Percentiles rank a stretch among this genome's conserved stretches.
These are phyloP conservation scores for Sarocladium kiliense DNA, from an alignment of 2,329 filamentous ascomycete species.

Conservation along the genomic window DNA sequence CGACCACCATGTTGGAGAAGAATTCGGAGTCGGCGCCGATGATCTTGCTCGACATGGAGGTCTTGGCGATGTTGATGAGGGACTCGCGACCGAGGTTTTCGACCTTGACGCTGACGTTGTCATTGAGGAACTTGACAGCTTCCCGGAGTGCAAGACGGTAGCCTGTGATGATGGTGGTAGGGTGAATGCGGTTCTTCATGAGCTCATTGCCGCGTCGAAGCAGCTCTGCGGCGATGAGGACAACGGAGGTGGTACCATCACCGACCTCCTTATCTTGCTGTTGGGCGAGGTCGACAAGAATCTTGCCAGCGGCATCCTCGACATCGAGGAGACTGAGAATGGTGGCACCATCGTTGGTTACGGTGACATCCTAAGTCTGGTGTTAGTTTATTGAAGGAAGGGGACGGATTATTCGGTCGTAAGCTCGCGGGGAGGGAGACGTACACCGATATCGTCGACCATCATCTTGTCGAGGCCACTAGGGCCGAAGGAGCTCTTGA, in stretches of 20 bases:
- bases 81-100: slow-evolving; percentile 87
- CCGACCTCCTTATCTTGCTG: slow-evolving; percentile 99
- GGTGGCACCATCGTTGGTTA: slow-evolving; percentile 97
- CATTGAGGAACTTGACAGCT: slow-evolving; percentile 97
- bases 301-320: slow-evolving; percentile 97
- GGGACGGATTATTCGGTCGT: not conserved
- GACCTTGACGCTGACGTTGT: slow-evolving; percentile 95
- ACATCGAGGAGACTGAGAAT: slow-evolving; percentile 94
- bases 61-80: slow-evolving; percentile 92
- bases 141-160: slow-evolving; percentile 93
- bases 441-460: slow-evolving; percentile 97
- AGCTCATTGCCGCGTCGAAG: slow-evolving; percentile 92
- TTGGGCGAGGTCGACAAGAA: slow-evolving; percentile 92
- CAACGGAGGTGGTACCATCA: slow-evolving; percentile 96
- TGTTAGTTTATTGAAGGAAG: not conserved
- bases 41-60: slow-evolving; percentile 99
- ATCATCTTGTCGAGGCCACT: slow-evolving; percentile 99
- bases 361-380: slow-evolving; percentile 74
- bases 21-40: slow-evolving; percentile 95
- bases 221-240: slow-evolving; percentile 94
- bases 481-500: slow-evolving; percentile 97
- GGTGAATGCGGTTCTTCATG: slow-evolving; percentile 99
- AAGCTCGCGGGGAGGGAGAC: slow-evolving; percentile 22
- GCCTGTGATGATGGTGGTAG: slow-evolving; percentile 97
- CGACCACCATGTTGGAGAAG: slow-evolving; percentile 95